These are phyloP conservation scores for Cyclocybe cylindracea DNA, from an alignment of 768 basidiomycete genomes.

Conservation along the genomic window DNA sequence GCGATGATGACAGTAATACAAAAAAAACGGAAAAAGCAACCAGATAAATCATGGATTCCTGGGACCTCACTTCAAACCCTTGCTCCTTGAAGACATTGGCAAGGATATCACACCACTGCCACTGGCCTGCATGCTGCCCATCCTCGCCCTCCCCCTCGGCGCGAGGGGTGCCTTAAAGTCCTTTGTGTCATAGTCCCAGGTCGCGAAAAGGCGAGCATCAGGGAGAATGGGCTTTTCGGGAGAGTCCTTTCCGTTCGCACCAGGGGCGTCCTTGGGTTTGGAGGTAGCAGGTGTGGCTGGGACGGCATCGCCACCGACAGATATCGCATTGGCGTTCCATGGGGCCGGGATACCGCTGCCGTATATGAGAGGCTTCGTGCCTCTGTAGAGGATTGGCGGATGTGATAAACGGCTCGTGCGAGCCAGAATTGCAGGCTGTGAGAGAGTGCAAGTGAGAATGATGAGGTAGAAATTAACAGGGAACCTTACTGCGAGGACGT, in stretches of 20 bases:
- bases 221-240: conserved; percentile 39
- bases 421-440: conserved; percentile 52
- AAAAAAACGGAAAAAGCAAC: background rate
- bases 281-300: conserved; percentile 27
- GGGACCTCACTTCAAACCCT: conserved; percentile 18
- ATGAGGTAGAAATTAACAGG: background rate
- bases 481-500: conserved; percentile 65
- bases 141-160: conserved; percentile 29
- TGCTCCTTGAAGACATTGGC: conserved; percentile 15
- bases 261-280: conserved; percentile 28
- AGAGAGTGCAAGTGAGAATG: background rate
- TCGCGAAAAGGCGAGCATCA: conserved; percentile 54
- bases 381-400: conserved; percentile 63
- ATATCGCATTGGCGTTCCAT: conserved; percentile 48
- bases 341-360: conserved; percentile 51
- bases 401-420: conserved; percentile 67
- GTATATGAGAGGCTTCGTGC: conserved; percentile 45
- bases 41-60: background rate
- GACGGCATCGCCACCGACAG: conserved; percentile 25
- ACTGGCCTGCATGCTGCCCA: conserved; percentile 30
- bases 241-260: conserved; percentile 25
- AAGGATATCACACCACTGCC: conserved; percentile 22
- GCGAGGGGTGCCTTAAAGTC: conserved; percentile 42
- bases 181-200: conserved; percentile 59
- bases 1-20: background rate